phyloP scores from a whole-genome alignment of 345 rosid species.

The Laguncularia racemosa region DNA sequence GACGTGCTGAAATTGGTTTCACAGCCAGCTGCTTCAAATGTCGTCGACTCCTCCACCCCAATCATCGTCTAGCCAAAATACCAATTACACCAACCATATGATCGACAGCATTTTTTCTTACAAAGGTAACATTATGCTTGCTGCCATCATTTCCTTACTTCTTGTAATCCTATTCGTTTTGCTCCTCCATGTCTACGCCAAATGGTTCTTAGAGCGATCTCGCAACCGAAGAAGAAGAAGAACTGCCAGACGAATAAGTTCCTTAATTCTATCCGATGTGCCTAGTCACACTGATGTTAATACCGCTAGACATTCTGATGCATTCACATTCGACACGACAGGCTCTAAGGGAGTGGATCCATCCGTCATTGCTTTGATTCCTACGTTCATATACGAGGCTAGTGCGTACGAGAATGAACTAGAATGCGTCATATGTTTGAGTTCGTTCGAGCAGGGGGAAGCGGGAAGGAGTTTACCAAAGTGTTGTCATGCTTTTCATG shows the following conservation, averaged over 20 bases:
- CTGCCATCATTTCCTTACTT: slow-evolving; percentile 64
- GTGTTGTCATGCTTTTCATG: slow-evolving; percentile 72
- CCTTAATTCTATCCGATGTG: slow-evolving; percentile 17
- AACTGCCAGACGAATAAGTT: neutral
- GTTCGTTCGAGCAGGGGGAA: slow-evolving; percentile 52
- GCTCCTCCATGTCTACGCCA: slow-evolving; percentile 80
- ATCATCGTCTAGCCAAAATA: too few species aligned
- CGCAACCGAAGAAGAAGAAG: slow-evolving; percentile 24
- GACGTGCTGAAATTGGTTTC: too few species aligned
- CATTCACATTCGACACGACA: slow-evolving; percentile 8
- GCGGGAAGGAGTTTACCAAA: slow-evolving; percentile 44
- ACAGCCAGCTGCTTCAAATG: too few species aligned
- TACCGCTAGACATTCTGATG: too few species aligned
- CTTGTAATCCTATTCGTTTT: slow-evolving; percentile 67
- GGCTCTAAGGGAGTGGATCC: slow-evolving; percentile 51
- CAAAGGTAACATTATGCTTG: slow-evolving; percentile 60
- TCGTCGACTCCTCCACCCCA: too few species aligned
- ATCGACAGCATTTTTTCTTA: slow-evolving; percentile 46
- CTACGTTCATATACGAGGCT: slow-evolving; percentile 42
- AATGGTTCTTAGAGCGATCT: slow-evolving; percentile 49
- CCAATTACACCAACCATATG: slow-evolving; percentile 12
- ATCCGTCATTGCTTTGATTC: slow-evolving; percentile 54
- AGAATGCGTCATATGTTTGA: slow-evolving; percentile 74
- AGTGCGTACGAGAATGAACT: slow-evolving; percentile 8
- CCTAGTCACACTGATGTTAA: neutral